Conservation (phyloP, 805 yeast species). For the Metschnikowia proteae region DNA sequence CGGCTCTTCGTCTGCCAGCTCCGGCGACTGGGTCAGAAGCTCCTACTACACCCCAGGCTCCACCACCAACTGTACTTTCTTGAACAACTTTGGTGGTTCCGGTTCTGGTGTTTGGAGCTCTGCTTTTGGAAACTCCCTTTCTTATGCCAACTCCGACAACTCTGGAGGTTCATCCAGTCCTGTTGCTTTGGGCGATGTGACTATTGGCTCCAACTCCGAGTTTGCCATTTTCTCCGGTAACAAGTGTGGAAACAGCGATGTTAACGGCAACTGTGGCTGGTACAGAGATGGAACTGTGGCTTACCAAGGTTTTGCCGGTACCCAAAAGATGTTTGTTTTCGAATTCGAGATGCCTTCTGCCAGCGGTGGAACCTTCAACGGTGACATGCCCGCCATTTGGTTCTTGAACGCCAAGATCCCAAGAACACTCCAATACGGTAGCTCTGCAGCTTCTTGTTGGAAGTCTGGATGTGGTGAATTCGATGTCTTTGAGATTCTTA, state of each 20-base stretch:
- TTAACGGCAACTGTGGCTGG: conserved; percentile 68
- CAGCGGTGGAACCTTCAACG: conserved; percentile 44
- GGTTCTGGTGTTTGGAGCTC: conserved; percentile 88
- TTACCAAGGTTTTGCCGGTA: conserved; percentile 89
- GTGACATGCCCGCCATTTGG: conserved; percentile 99
- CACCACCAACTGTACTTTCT: conserved; percentile 68
- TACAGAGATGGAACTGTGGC: conserved; percentile 87
- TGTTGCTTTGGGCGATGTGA: conserved; percentile 62
- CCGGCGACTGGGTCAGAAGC: conserved; percentile 59
- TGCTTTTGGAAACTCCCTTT: conserved; percentile 87
- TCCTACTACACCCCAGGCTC: conserved; percentile 69
- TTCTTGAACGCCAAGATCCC: conserved; percentile 92
- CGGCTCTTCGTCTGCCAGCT: conserved; percentile 22
- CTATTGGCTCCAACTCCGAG: conserved; percentile 72
- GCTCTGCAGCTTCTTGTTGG: conserved; percentile 90
- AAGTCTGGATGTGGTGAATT: conserved; percentile 95
- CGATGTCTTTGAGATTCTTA: conserved; percentile 86
- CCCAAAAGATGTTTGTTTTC: conserved; percentile 79
- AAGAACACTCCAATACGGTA: conserved; percentile 93
- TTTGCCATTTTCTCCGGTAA: conserved; percentile 74
- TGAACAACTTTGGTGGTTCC: conserved; percentile 85
- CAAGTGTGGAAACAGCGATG: conserved; percentile 41
- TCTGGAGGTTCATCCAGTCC: conserved; percentile 66
- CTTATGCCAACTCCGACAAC: conserved; percentile 79
- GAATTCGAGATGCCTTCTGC: conserved; percentile 90